Base-by-base conservation (phyloP, 495 filamentous ascomycete genomes). In the Achaetomiella virescens region DNA sequence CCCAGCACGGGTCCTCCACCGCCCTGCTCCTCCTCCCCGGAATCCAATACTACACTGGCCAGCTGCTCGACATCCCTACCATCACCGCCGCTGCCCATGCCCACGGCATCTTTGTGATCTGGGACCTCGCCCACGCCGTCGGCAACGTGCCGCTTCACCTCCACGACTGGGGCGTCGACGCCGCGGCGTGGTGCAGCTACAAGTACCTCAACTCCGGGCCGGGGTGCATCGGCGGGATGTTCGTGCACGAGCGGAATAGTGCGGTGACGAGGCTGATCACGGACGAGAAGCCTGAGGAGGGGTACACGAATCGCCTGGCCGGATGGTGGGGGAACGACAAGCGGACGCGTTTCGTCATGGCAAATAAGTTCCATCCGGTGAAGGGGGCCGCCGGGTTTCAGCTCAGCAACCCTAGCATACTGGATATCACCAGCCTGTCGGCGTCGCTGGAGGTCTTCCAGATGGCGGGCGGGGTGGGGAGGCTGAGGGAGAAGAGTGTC, bases 111-210 rank as follows among this genome's bases (percentile, higher is more conserved):
- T 73, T 87, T 33, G 82, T 96, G 36, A 88, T 91, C 52, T 98
- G 91, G 90, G 93, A 98, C 68, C 86, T 97, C 54, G 93, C 93
- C 4, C 93, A 98, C 71, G 93, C 91, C 10, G 89, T 83, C 7
- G 93, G 95, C 29, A 98, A 98, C 70, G 89, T 97, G 5, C 81
- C 85, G 11, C 73, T 97, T 14, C 71, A 76, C 21, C 79, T 98
- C 22, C 89, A 96, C 68, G 87, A 89, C 64, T 97, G 95, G 95
- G 81, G 91, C 51, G 91, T 97, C 25, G 93, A 98, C 70, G 95
- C 95, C 54, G 91, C 93, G 3, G 88, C 79, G n/a, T 98, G 93
- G 93, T 98, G 93, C 70, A 88, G 80, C 47, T 98, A 98, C 76
- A 98, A 98, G 72, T 98, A 98, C 67, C 78, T 98, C 55, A 97